These are phyloP conservation scores for Microcyclosporella mali DNA, from an alignment of 2,329 filamentous ascomycete species.

Conservation along the genomic window DNA sequence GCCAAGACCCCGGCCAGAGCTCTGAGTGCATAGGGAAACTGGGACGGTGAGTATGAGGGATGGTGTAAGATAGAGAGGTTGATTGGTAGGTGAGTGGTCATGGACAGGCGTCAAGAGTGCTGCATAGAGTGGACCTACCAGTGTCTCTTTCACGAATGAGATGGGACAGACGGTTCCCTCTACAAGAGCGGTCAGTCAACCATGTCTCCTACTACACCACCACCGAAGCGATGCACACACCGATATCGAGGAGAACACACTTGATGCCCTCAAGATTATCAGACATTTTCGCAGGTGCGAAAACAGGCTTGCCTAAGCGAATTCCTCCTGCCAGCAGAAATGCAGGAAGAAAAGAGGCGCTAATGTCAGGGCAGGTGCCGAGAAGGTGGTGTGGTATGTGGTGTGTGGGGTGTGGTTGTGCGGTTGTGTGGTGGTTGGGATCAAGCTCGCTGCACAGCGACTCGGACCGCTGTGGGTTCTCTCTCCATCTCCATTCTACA, in stretches of 20 bases:
- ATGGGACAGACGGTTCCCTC: conserved; percentile 80
- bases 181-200: conserved; percentile 32
- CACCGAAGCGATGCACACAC: conserved; percentile 18
- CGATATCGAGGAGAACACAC: conserved; percentile 35
- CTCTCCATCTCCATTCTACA: too few species aligned
- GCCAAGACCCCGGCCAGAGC: conserved; percentile 59
- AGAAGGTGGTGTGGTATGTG: background rate
- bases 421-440: background rate
- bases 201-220: background rate
- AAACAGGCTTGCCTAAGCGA: background rate
- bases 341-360: background rate
- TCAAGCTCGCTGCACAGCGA: background rate
- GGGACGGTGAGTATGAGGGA: conserved; percentile 9
- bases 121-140: conserved; percentile 56
- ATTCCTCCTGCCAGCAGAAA: too few species aligned
- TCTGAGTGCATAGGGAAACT: conserved; percentile 73
- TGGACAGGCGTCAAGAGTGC: too few species aligned
- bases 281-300: conserved; percentile 7
- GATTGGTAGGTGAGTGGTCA: background rate
- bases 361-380: conserved; percentile 4
- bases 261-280: conserved; percentile 28
- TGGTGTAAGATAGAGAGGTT: background rate
- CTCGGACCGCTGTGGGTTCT: too few species aligned
- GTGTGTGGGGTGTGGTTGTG: background rate
- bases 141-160: conserved; percentile 74